Evolutionary conservation across 2,329 filamentous ascomycete species (phyloP).

Genomic region (Cladosporium sp.): DNA sequence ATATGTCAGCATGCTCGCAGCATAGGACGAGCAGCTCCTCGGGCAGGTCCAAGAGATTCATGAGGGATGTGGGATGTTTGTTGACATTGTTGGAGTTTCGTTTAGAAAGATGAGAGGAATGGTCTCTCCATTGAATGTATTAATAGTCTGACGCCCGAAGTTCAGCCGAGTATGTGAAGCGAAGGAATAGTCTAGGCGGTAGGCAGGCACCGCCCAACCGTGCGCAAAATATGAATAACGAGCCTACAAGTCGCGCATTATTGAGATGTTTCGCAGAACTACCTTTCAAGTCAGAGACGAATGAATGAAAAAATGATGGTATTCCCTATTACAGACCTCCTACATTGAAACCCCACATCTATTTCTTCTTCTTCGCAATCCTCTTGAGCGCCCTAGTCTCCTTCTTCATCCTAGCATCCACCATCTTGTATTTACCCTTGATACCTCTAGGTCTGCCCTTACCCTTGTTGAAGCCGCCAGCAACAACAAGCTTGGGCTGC

Average conservation of each 20-base stretch:
- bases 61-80: not conserved
- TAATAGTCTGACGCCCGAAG: not conserved
- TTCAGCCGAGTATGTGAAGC: not conserved
- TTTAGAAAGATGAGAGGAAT: not conserved
- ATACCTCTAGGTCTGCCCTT: slow-evolving; percentile 87
- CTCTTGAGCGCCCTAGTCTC: slow-evolving; percentile 87
- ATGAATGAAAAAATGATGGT: not conserved
- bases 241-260: not conserved
- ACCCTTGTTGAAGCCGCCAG: slow-evolving; percentile 78
- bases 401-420: slow-evolving; percentile 94
- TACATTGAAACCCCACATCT: not conserved
- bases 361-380: slow-evolving; percentile 65
- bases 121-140: not conserved
- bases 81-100: not conserved
- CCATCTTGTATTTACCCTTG: slow-evolving; percentile 96
- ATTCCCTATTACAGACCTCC: not conserved
- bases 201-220: not conserved
- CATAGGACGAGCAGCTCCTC: slow-evolving; percentile 1
- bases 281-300: not conserved
- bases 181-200: not conserved
- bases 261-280: not conserved
- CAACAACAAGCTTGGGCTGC: slow-evolving; percentile 85
- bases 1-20: not conserved
- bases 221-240: not conserved
- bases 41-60: not conserved